These are phyloP conservation scores for Candida palmyrensis DNA, from an alignment of 805 yeast genomes.

Conservation along the genomic window DNA sequence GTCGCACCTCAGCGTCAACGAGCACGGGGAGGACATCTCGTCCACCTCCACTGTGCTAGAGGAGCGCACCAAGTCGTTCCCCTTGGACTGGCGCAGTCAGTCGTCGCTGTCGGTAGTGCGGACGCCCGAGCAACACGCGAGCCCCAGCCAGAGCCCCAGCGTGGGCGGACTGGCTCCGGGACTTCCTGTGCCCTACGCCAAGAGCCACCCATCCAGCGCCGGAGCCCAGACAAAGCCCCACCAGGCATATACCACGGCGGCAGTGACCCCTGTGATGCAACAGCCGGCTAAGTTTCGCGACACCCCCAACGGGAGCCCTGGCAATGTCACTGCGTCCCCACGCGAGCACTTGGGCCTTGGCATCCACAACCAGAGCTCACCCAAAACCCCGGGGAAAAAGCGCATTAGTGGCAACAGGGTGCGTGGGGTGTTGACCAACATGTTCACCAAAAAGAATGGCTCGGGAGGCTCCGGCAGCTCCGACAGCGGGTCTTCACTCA, in stretches of 20 bases:
- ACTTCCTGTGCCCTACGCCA: no score
- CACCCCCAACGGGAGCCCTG: slow-evolving; percentile 9
- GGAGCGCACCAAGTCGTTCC: slow-evolving; percentile 4
- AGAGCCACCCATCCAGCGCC: no score
- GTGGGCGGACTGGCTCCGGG: no score
- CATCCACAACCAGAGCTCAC: slow-evolving; percentile 9
- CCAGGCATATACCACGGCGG: slow-evolving; percentile 20
- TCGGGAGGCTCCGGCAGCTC: slow-evolving; percentile 8
- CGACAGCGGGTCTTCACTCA: slow-evolving; percentile 13
- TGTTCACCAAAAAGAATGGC: slow-evolving; percentile 35
- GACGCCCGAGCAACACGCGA: slow-evolving; percentile 4
- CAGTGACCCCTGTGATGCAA: slow-evolving; percentile 26
- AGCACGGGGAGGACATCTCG: background rate
- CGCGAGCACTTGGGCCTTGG: slow-evolving; percentile 20
- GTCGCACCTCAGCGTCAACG: background rate
- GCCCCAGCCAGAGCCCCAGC: slow-evolving; percentile 5
- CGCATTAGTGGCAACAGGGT: slow-evolving; percentile 48
- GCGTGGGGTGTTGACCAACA: slow-evolving; percentile 53
- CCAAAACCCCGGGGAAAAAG: slow-evolving; percentile 11
- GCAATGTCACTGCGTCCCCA: slow-evolving; percentile 18
- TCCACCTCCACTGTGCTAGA: no score
- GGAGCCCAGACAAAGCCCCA: slow-evolving; percentile 9
- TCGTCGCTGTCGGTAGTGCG: slow-evolving; percentile 1
- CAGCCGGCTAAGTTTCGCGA: slow-evolving; percentile 9
- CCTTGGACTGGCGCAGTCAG: slow-evolving; percentile 3